Percentiles rank a stretch among this genome's conserved stretches.
phyloP scores from a whole-genome alignment of 2,329 filamentous ascomycete genomes.

The Pseudocercospora fuligena region DNA sequence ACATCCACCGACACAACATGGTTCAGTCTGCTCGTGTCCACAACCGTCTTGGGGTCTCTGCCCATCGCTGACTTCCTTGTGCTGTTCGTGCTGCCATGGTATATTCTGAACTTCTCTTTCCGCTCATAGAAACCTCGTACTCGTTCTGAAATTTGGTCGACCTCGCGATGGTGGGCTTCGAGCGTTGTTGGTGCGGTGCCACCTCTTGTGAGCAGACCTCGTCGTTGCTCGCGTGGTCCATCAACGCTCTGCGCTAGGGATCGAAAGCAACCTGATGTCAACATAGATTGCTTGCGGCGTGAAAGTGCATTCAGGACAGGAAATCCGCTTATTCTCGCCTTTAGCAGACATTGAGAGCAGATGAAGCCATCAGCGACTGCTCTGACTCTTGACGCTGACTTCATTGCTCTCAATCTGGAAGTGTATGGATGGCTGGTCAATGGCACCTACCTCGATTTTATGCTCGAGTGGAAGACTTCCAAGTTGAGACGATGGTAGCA shows the following conservation, averaged over 20 bases:
- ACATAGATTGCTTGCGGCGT: not conserved
- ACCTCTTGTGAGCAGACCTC: conserved; percentile 22
- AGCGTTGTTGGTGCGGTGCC: conserved; percentile 30
- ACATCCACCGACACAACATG: conserved; percentile 66
- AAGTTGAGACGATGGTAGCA: conserved; percentile 1
- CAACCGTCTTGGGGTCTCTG: conserved; percentile 46
- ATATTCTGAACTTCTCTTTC: conserved; percentile 70
- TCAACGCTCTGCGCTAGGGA: not conserved
- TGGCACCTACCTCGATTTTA: not conserved
- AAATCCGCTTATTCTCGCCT: not conserved
- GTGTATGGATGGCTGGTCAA: not conserved
- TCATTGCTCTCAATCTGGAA: not conserved
- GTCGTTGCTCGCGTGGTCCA: not conserved
- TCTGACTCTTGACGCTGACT: not conserved
- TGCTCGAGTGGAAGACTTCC: not conserved
- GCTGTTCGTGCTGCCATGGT: conserved; percentile 77
- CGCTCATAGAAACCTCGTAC: conserved; percentile 57
- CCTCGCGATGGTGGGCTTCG: conserved; percentile 37
- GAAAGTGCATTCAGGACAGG: not conserved
- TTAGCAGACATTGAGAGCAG: not conserved
- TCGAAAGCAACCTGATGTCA: not conserved
- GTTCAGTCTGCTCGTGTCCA: conserved; percentile 70
- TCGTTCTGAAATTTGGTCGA: conserved; percentile 51
- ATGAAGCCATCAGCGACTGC: not conserved
- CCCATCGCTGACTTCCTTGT: conserved; percentile 60